These are phyloP conservation scores for Boletus rex-veris DNA, from an alignment of 768 basidiomycete species.

Conservation along the genomic window DNA sequence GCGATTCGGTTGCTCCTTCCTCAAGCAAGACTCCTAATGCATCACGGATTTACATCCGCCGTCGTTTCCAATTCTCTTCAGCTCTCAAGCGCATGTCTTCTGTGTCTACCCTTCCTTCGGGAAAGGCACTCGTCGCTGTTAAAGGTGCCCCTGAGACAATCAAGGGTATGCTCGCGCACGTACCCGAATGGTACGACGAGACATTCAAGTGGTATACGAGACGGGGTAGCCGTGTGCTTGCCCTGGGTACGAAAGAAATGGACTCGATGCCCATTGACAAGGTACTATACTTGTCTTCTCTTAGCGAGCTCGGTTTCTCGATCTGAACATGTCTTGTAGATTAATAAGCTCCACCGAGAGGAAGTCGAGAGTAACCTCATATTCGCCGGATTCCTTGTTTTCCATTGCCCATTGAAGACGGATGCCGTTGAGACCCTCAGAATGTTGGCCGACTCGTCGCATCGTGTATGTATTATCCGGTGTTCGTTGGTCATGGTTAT, in stretches of 20 bases:
- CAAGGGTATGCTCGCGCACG: conserved; percentile 70
- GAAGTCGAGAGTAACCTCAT: conserved; percentile 71
- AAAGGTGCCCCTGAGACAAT: conserved; percentile 99
- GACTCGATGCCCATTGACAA: conserved; percentile 66
- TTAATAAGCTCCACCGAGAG: conserved; percentile 83
- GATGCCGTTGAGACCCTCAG: conserved; percentile 89
- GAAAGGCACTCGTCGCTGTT: conserved; percentile 65
- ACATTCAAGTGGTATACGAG: conserved; percentile 95
- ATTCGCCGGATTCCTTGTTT: conserved; percentile 97
- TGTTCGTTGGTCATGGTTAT: neutral
- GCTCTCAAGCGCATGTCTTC: conserved; percentile 98
- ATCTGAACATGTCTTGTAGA: conserved; percentile 41
- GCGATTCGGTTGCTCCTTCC: conserved; percentile 67
- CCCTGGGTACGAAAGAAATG: conserved; percentile 85
- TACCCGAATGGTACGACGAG: conserved; percentile 85
- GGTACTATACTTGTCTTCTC: conserved; percentile 39
- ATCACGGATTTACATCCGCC: conserved; percentile 66
- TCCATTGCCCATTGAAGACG: conserved; percentile 94
- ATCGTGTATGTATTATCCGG: conserved; percentile 63
- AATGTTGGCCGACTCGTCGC: conserved; percentile 94
- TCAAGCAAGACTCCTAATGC: conserved; percentile 49
- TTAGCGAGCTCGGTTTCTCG: neutral
- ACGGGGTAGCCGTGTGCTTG: conserved; percentile 89
- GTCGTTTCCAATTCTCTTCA: conserved; percentile 97
- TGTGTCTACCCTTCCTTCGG: conserved; percentile 62